Evolutionary conservation across 2,329 filamentous ascomycete genomes (phyloP), one percentile per base, ranked within the genome.

Genomic region (Rosellinia necatrix): DNA sequence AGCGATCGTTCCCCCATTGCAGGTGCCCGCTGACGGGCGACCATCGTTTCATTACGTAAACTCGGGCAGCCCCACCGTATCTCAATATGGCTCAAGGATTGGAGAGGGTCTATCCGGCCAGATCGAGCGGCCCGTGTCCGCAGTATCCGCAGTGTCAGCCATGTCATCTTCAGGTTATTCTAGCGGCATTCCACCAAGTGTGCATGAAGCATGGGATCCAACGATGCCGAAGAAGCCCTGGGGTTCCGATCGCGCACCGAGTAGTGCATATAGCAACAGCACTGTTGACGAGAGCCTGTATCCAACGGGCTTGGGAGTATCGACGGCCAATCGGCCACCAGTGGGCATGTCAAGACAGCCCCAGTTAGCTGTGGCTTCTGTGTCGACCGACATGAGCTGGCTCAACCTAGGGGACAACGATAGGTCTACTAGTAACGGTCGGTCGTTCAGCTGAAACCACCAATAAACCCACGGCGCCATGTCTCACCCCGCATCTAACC

Each of bases 351-450:
- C 76, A 67, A 73, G 71, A 48, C 79, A 81, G 62, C 79, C 79
- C 15, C 81, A 81, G 64, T 74, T 83, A 25, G 71, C 75, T 19
- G 78, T 75, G 72, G 76, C 81, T 43, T 70, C 77, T 22, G 76
- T 75, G 6, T 79, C 81, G 10, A 81, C 80, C 47, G 89, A 92
- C 70, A 90, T 92, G 87, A 90, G 87, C 73, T 92, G 89, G 89
- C 74, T 92, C 61, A 91, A 92, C 67, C 78, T 92, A 15, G 86
- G 85, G 42, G 81, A 81, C 32, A 67, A 68, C 34, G 62, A 68
- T 60, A 91, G 91, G 66, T 77, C 91, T 22, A 84, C 82, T 47
- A 78, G 79, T 25, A 67, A 69, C 25, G 56, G 62, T 21, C 58
- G 53, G 30, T 29, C 54, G 15, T 60, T 53, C 21, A 53, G 52